These are phyloP conservation scores for Penstemon eatonii DNA, from an alignment of 257 asterid species.

Conservation along the genomic window DNA sequence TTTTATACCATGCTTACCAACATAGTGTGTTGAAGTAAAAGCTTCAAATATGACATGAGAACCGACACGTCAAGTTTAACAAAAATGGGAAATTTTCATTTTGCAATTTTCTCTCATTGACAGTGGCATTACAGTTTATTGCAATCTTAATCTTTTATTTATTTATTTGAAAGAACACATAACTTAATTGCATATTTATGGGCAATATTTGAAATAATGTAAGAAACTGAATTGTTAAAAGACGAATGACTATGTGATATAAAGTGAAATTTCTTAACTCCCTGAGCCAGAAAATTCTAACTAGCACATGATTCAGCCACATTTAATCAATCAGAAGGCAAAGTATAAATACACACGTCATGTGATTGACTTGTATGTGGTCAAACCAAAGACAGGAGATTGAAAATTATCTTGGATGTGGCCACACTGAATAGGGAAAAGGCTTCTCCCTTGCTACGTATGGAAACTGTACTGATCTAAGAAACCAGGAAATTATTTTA, in stretches of 20 bases:
- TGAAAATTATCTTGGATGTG: neutral
- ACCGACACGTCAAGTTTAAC: neutral
- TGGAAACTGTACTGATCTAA: constrained; percentile 14
- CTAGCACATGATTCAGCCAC: neutral
- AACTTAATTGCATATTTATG: neutral
- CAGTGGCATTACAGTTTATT: neutral
- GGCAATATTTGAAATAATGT: neutral
- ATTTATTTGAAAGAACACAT: neutral
- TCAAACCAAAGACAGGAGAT: neutral
- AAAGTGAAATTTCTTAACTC: neutral
- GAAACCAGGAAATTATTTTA: constrained; percentile 16
- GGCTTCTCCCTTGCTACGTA: neutral
- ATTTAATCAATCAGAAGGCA: neutral
- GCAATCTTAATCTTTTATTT: no score
- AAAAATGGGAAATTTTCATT: neutral
- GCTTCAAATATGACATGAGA: neutral
- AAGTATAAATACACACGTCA: neutral
- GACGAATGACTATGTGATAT: neutral
- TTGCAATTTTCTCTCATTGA: constrained; percentile 13
- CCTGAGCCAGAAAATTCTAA: neutral
- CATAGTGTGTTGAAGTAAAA: constrained; percentile 5
- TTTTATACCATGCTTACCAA: neutral
- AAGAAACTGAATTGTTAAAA: neutral
- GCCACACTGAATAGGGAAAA: neutral
- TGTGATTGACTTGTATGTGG: neutral